Evolutionary conservation across 768 basidiomycete species (phyloP), one percentile per base, ranked within the genome.

Genomic region (Kwoniella pini): DNA sequence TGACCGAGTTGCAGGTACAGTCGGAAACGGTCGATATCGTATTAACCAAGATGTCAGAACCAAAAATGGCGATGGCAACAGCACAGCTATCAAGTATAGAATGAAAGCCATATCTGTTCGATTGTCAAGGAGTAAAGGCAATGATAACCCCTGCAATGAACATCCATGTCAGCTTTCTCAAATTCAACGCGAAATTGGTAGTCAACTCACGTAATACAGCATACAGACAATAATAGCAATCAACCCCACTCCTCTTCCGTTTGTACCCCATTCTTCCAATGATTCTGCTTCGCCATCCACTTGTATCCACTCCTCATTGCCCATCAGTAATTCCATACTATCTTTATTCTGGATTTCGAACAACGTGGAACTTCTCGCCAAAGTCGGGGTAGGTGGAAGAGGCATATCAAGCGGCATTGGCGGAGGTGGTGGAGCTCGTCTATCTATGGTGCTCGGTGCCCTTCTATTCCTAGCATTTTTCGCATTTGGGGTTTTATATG

Each of bases 361-460:
- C 11, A 62, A 22, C 17, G 64, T 68, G 28, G 63, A 58, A 26
- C 63, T 59, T 33, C 66, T n/a, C 6, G 62, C 49, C 1, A 49
- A 31, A 3, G 64, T 70, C 0, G 73, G 73, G 3, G 73, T 75
- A 4, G 73, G 73, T 1, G 73, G 73, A 1, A 75, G 51, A 12
- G 73, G 73, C 64, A 75, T 64, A 36, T 52, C 57, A 4, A 54
- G 46, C 0, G 73, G 73, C 51, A 75, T 62, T 1, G 73, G 73
- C 1, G 70, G 73, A 3, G 73, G 73, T 1, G 70, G 73, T 6
- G 73, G 68, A 10, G 73, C 64, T 60, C 73, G 31, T 13, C 59
- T 51, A 0, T 57, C 43, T 13, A 24, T 31, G 4, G 48, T 52
- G 9, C 49, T 44, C n/a, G 45, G 3, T 1, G 26, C 44, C 24